Base-by-base conservation (phyloP, 1,284 basidiomycete species). In the Papiliotrema fonsecae region DNA sequence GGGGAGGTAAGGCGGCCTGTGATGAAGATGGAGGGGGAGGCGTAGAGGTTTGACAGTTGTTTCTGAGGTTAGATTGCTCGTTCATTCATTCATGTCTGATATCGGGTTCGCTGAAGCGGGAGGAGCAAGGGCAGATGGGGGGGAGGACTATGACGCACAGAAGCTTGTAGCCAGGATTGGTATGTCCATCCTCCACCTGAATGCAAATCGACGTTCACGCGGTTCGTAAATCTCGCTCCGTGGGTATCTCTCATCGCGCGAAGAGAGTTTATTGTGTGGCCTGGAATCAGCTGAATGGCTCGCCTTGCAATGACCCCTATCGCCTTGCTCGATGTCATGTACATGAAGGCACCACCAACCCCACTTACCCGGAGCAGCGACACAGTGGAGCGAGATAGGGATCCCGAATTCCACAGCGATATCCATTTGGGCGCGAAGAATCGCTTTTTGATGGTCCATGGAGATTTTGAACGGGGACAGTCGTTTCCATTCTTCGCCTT, bases 21-120 rank as follows among this genome's bases (percentile, higher is more conserved):
- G 47, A 77, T 69, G 47, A 69, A 65, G 4, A 76, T 69, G 1
- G 72, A 73, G 24, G 76, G 75, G 1, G 73, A 74, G 21, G 74
- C 72, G 61, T 73, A 77, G 18, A 72, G 56, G 55, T 75, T 75
- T 6, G 58, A 53, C 14, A 74, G 63, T 14, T 56, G 55, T 66
- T 57, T 59, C 32, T 55, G 39, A 4, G 21, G 24, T 22, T 18
- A 38, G 16, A 5, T 5, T 6, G 6, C 6, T 6, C 2, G 14
- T 18, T n/a, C n/a, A n/a, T n/a, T n/a, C n/a, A n/a, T n/a, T n/a
- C n/a, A n/a, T n/a, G n/a, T n/a, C n/a, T n/a, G n/a, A n/a, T n/a
- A n/a, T n/a, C n/a, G n/a, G n/a, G n/a, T n/a, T n/a, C n/a, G n/a
- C n/a, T n/a, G n/a, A n/a, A n/a, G n/a, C n/a, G n/a, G n/a, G n/a